Conservation (phyloP, 208 protist species). For the Naegleria lovaniensis region DNA sequence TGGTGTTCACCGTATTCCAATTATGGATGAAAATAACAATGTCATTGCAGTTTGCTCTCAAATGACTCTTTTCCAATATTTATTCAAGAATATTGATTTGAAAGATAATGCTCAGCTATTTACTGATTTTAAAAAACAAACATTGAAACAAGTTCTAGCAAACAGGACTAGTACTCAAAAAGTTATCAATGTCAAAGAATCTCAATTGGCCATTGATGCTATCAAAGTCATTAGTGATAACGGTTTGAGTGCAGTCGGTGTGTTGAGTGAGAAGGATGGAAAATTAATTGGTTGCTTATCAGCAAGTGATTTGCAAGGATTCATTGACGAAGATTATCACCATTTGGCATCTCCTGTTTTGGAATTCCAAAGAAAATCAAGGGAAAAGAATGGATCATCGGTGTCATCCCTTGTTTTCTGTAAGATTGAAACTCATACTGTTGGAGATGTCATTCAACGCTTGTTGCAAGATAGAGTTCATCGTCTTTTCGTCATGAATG, state of each 20-base stretch:
- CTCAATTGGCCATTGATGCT: slow-evolving; percentile 15
- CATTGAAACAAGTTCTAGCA: not conserved
- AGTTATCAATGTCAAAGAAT: not conserved
- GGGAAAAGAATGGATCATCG: not conserved
- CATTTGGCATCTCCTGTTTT: not conserved
- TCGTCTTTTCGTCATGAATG: slow-evolving; percentile 6
- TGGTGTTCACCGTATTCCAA: slow-evolving; percentile 9
- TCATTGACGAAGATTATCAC: slow-evolving; percentile 18
- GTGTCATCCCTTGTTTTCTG: not conserved
- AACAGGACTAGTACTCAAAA: not conserved
- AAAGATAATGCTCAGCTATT: not conserved
- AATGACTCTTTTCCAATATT: not conserved
- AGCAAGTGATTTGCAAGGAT: slow-evolving; percentile 17
- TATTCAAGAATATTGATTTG: not conserved
- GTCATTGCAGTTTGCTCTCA: not conserved
- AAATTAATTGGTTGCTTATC: not conserved
- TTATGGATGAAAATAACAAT: not conserved
- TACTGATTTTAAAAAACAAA: not conserved
- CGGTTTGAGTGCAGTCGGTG: not conserved
- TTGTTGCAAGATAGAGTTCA: not conserved
- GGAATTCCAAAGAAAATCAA: not conserved
- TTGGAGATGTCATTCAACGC: not conserved
- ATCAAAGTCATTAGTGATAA: not conserved
- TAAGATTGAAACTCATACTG: not conserved
- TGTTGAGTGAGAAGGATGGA: not conserved